Evolutionary conservation across 2,329 filamentous ascomycete species (phyloP).

Genomic region (Fusarium sp.): DNA sequence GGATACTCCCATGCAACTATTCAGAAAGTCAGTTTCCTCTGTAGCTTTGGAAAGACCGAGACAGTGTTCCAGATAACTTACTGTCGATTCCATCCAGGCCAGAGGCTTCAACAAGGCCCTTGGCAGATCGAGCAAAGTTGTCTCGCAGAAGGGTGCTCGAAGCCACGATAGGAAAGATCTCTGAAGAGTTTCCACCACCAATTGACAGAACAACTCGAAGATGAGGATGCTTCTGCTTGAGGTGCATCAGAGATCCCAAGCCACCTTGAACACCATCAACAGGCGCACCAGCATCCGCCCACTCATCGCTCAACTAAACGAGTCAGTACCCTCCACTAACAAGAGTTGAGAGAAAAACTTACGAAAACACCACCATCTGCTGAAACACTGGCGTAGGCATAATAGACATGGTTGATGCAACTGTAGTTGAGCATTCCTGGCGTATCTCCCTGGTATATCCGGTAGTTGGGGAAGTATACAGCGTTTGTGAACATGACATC

Average conservation of each 20-base stretch:
- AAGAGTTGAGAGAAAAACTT: conserved; percentile 51
- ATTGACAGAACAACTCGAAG: conserved; percentile 82
- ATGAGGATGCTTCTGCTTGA: conserved; percentile 77
- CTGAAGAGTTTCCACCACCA: conserved; percentile 73
- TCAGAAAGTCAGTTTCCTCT: conserved; percentile 19
- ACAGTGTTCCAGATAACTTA: conserved; percentile 52
- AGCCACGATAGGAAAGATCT: conserved; percentile 76
- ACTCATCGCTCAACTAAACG: conserved; percentile 79
- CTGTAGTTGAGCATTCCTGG: conserved; percentile 79
- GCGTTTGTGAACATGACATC: conserved; percentile 74
- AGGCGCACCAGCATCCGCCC: conserved; percentile 77
- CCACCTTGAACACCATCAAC: conserved; percentile 79
- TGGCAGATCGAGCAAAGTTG: conserved; percentile 76
- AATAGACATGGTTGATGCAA: conserved; percentile 84
- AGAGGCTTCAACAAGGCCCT: conserved; percentile 75
- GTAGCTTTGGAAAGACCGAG: neutral
- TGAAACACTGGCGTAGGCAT: conserved; percentile 81
- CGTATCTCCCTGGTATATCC: conserved; percentile 77
- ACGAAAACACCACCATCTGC: conserved; percentile 81
- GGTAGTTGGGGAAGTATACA: conserved; percentile 85
- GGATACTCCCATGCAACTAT: conserved; percentile 87
- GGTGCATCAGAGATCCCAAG: conserved; percentile 76
- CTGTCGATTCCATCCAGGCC: conserved; percentile 74
- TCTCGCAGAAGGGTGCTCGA: conserved; percentile 69
- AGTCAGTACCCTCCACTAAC: conserved; percentile 42